phyloP scores from a whole-genome alignment of 352 stramenopile species.

The Phytopythium sindhum region DNA sequence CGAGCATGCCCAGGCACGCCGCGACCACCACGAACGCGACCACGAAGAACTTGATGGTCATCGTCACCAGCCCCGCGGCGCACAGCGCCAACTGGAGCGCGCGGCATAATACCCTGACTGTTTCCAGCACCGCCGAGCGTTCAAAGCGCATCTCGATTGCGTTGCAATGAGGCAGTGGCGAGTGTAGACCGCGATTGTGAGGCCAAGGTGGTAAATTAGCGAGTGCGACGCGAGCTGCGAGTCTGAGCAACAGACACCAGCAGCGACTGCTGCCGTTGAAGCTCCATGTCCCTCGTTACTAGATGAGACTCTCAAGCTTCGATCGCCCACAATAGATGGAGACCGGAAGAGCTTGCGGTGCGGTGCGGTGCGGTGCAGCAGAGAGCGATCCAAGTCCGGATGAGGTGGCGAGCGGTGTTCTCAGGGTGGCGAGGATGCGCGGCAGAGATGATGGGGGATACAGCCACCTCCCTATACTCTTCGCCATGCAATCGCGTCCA shows the following conservation, averaged over 20 bases:
- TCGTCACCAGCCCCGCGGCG: conserved; percentile 1
- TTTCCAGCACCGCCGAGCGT: background rate
- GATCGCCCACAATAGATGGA: background rate
- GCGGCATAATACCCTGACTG: background rate
- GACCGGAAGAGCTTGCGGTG: background rate
- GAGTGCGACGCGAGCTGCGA: background rate
- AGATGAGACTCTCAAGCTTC: background rate
- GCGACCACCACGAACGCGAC: conserved; percentile 2
- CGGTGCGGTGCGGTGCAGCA: too few species aligned
- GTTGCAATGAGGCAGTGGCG: background rate
- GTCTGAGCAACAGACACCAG: background rate
- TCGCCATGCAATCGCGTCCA: background rate
- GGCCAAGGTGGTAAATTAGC: background rate
- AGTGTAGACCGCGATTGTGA: background rate
- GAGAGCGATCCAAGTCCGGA: background rate
- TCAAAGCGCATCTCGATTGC: background rate
- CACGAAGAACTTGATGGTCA: conserved; percentile 8
- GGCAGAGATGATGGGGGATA: background rate
- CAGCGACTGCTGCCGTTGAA: background rate
- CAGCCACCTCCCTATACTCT: background rate
- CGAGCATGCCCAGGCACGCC: conserved; percentile 1
- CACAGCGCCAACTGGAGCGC: conserved; percentile 5
- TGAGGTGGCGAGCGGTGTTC: background rate
- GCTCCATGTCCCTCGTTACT: background rate
- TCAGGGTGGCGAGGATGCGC: background rate